Conservation (phyloP, 768 basidiomycete species). For the Pisolithus microcarpus region DNA sequence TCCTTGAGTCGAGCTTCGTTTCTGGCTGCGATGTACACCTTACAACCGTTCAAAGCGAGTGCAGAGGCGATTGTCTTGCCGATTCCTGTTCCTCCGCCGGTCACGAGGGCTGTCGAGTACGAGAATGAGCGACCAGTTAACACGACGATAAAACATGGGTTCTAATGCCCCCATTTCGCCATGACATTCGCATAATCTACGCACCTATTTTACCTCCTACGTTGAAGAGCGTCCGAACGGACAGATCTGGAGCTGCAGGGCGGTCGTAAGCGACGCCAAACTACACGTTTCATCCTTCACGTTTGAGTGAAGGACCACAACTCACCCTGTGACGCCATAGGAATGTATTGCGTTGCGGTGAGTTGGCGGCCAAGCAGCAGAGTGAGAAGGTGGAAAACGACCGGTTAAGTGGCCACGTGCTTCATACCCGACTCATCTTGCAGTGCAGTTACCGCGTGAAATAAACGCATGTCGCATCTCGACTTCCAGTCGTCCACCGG, state of each 20-base stretch:
- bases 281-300: too few species aligned
- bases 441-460: too few species aligned
- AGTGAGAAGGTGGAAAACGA: too few species aligned
- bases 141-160: neutral
- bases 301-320: neutral
- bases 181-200: constrained; percentile 10
- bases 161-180: neutral
- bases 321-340: neutral
- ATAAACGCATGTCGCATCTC: too few species aligned
- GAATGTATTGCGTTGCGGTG: neutral
- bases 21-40: constrained; percentile 84
- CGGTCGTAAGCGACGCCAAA: neutral
- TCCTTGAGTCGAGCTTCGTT: constrained; percentile 74
- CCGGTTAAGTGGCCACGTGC: too few species aligned
- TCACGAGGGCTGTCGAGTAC: constrained; percentile 55
- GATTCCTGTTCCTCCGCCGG: constrained; percentile 78
- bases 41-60: constrained; percentile 79
- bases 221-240: constrained; percentile 44
- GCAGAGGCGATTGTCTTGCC: constrained; percentile 80
- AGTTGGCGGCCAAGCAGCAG: too few species aligned
- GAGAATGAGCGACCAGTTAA: neutral
- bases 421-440: too few species aligned
- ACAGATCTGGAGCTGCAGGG: constrained; percentile 33
- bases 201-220: constrained; percentile 59
- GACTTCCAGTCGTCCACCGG: too few species aligned